Evolutionary conservation across 345 rosid genomes (phyloP), one percentile per base, ranked within the genome.

Genomic region (Capsella bursapastoris): DNA sequence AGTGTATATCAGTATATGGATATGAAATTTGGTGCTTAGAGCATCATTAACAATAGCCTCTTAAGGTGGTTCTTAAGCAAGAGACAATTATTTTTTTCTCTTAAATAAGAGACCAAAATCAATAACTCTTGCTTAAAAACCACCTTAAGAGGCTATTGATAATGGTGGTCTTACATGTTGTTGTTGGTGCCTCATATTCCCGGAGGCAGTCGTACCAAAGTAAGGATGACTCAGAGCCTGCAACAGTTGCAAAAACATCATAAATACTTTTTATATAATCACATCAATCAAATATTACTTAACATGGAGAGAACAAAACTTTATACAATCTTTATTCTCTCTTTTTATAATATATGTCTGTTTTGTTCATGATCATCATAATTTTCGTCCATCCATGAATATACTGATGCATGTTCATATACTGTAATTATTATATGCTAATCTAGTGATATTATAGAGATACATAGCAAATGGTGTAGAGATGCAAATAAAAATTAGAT

Each of bases 171-270:
- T 87, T 89, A 93, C 98, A 75, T 80, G 87, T 75, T 75, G 87
- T 75, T 75, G 91, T 15, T 82, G 89, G 56, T 82, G 91, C 81
- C 87, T 86, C 82, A 83, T 74, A 76, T 82, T 87, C 60, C 82
- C 81, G 16, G 95, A 86, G 72, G 84, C 89, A 74, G 72, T 71
- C 61, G 72, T 77, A 82, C 89, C 95, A 88, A 92, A 73, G 96
- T 95, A 95, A 70, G 99, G 98, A 68, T 87, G 83, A 84, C 98
- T 90, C 66, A 94, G 95, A 60, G 98, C 98, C 99, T 96, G 86
- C 63, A 79, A 75, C 58, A 72, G 70, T 71, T 66, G 40, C 43
- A 15, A 35, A 43, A 38, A 22, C 22, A 66, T 13, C 51, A 76
- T 48, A 38, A 22, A 47, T 63, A 53, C 57, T 62, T 35, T 63